A percentile compares a stretch with the other conserved stretches of the same genome.
phyloP scores from a whole-genome alignment of 1,139 yeast species.

The Nadsonia starkeyi-henricii region DNA sequence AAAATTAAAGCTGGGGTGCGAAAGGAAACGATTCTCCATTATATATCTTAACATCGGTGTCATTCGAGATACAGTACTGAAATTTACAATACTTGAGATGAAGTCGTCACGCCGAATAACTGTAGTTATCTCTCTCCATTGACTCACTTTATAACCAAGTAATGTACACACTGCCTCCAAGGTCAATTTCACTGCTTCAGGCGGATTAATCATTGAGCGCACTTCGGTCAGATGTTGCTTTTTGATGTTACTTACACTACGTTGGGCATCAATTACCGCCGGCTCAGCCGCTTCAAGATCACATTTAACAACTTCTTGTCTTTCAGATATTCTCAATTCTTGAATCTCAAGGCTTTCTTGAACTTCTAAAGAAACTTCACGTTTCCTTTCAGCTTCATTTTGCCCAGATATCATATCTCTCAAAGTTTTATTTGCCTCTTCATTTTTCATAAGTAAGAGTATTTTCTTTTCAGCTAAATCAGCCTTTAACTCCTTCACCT shows the following conservation, averaged over 20 bases:
- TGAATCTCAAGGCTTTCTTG: slow-evolving; percentile 58
- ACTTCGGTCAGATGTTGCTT: slow-evolving; percentile 86
- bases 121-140: slow-evolving; percentile 80
- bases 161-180: slow-evolving; percentile 80
- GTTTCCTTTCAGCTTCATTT: slow-evolving; percentile 83
- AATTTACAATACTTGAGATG: slow-evolving; percentile 67
- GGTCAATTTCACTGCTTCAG: slow-evolving; percentile 71
- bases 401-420: slow-evolving; percentile 75
- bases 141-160: slow-evolving; percentile 51
- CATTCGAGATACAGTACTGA: slow-evolving; percentile 49
- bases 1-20: slow-evolving; percentile 50
- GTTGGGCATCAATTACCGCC: slow-evolving; percentile 67
- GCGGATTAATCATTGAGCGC: slow-evolving; percentile 84
- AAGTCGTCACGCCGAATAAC: slow-evolving; percentile 77
- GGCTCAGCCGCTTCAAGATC: slow-evolving; percentile 75
- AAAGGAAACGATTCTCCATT: slow-evolving; percentile 49
- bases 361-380: slow-evolving; percentile 70
- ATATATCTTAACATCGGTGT: slow-evolving; percentile 35
- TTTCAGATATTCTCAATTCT: slow-evolving; percentile 43
- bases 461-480: slow-evolving; percentile 41
- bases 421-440: slow-evolving; percentile 58
- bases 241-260: slow-evolving; percentile 80
- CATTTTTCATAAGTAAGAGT: slow-evolving; percentile 40
- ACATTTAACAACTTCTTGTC: slow-evolving; percentile 41
- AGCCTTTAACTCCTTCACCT: slow-evolving; percentile 47